Evolutionary conservation across 2,329 filamentous ascomycete genomes (phyloP), one percentile per base, ranked within the genome.

Genomic region (Penicillium sp.): DNA sequence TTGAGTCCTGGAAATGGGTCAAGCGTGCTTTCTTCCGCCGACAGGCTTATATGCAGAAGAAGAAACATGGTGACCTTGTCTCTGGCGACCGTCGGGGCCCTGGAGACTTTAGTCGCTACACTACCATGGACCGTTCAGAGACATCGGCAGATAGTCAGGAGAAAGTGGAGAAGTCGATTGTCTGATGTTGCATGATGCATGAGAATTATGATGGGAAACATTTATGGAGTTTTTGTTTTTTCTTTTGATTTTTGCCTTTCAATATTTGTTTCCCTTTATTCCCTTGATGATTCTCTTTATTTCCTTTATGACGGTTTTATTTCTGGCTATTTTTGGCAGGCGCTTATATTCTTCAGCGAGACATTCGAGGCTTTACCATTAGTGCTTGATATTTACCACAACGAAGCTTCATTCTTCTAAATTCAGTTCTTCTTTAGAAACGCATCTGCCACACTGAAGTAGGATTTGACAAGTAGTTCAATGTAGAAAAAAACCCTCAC

Each of bases 1-100:
- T 81, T 0, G 85, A 88, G 66, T 49, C 67, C 0, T 88, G 82
- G 79, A 88, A 88, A 66, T 85, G 76, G 74, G 70, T 59, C 7
- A 88, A 88, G 72, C 71, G 85, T 1, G 60, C 76, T 12, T 81
- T 72, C 53, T 74, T 79, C 56, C 66, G 77, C 11, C 62, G 65
- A 2, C 54, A 54, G 48, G 57, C 46, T 1, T 38, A 43, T 11
- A 59, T 46, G 48, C 47, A 46, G 32, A 33, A 45, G 29, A 50
- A 48, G 18, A 34, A 45, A 9, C 49, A 47, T 27, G 40, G 47
- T 12, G 6, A 35, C 9, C 18, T 40, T 4, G 45, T 41, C 12
- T n/a, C 34, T 18, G 55, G 47, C 9, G 58, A 59, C 11, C 34
- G 36, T 12, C 49, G 49, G 11, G 43, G 45, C 9, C 35, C 58